Conservation (phyloP, 208 protist genomes). For the Eutreptiella sp. region DNA sequence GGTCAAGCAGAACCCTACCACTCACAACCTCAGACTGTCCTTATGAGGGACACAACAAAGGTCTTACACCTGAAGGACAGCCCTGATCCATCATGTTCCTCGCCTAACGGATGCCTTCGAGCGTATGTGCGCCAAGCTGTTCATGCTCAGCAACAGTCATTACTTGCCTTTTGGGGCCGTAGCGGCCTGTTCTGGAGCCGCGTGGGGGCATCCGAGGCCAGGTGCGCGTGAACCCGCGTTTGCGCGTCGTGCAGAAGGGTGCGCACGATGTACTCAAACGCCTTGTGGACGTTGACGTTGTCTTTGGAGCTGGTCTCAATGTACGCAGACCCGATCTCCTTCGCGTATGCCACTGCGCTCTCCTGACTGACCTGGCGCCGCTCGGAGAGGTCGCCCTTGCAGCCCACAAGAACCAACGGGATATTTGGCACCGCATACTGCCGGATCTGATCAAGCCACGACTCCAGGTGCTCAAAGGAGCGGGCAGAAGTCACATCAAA, state of each 20-base stretch:
- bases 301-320: conserved; percentile 84
- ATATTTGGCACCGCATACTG: conserved; percentile 65
- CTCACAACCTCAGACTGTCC: no score
- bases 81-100: no score
- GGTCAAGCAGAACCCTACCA: no score
- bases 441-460: conserved; percentile 72
- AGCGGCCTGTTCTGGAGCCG: no score
- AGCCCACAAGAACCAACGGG: conserved; percentile 83
- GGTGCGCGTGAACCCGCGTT: no score
- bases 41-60: no score
- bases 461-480: conserved; percentile 66
- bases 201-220: no score
- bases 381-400: conserved; percentile 73
- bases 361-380: conserved; percentile 65
- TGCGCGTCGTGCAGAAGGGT: conserved; percentile 56
- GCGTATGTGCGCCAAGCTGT: no score
- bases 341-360: conserved; percentile 67
- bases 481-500: conserved; percentile 71
- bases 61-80: no score
- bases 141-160: no score
- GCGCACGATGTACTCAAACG: conserved; percentile 71
- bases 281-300: conserved; percentile 76
- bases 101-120: no score
- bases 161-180: no score
- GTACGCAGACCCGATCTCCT: conserved; percentile 69